Base-by-base conservation (phyloP, 2,329 filamentous ascomycete genomes). In the Trichoderma asperellum region DNA sequence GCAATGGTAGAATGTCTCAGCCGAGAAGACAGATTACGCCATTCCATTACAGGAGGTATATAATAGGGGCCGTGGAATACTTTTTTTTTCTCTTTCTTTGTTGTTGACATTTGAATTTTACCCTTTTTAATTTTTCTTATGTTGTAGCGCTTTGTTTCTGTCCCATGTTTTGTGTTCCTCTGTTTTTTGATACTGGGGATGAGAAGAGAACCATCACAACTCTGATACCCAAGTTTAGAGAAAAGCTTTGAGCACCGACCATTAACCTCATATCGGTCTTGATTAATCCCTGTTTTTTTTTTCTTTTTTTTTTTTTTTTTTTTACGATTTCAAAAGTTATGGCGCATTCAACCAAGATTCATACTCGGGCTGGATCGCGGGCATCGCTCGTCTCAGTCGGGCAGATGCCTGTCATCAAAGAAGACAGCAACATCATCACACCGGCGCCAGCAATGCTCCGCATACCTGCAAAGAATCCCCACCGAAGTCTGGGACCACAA, bases 401-500 rank as follows among this genome's bases (percentile, higher is more conserved):
- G 40, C 74, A 75, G 47, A 77, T 83, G 75, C 80, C 81, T 24
- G 75, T 80, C 66, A 80, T 82, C 67, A 75, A 75, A 35, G 80
- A 83, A 73, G 76, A 81, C 71, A 77, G 66, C 65, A 29, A 72
- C 71, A 21, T 24, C 27, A 49, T 47, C 53, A 18, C 53, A 58
- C 56, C 73, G 12, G 75, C 77, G 11, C 72, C 65, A 32, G 71
- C 71, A 40, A 75, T 76, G 16, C 74, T 78, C 4, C 76, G 76
- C 18, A 73, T 79, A 5, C 78, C 76, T 7, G 73, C 72, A 34
- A 80, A 75, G 70, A 74, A 76, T 3, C 72, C 76, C 5, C 73
- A 76, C 29, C 74, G 74, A 21, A 74, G 68, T 47, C 55, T 72
- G 18, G 69, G 64, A 2, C 11, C 74, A 71, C 62, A 21, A 3